Conservation (phyloP, 805 yeast species). For the Wickerhamomyces canadensis region DNA sequence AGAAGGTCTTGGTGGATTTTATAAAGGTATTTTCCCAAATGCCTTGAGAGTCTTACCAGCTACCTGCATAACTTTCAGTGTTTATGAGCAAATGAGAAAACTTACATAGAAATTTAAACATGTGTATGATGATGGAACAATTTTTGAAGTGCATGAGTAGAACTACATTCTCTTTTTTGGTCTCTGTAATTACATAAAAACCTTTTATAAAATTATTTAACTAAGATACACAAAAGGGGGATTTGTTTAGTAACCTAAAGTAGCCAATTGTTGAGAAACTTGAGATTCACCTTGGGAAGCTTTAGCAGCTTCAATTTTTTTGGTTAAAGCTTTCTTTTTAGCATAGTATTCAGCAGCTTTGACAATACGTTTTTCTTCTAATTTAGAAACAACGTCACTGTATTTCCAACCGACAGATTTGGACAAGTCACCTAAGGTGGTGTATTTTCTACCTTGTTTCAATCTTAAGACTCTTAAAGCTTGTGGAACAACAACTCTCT, state of each 20-base stretch:
- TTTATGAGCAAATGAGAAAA: conserved; percentile 61
- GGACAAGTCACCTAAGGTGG: conserved; percentile 95
- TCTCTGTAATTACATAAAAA: conserved; percentile 1
- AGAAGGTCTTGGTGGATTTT: conserved; percentile 67
- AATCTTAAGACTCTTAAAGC: conserved; percentile 98
- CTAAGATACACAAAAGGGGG: conserved; percentile 4
- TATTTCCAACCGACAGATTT: conserved; percentile 99
- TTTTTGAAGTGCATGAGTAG: too few relatives aligned
- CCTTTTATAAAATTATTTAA: conserved; percentile 3
- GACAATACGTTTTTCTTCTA: conserved; percentile 99
- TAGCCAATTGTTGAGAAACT: conserved; percentile 88
- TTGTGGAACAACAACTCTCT: conserved; percentile 99
- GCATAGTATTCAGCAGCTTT: conserved; percentile 99
- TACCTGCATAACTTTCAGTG: conserved; percentile 83
- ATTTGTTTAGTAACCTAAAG: conserved; percentile 86
- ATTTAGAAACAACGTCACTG: conserved; percentile 95
- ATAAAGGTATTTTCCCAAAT: conserved; percentile 79
- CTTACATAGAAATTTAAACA: conserved; percentile 2
- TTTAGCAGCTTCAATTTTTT: conserved; percentile 85
- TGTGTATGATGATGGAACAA: too few relatives aligned
- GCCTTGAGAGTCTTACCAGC: conserved; percentile 84
- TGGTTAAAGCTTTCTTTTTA: conserved; percentile 93
- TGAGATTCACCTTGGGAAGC: conserved; percentile 86
- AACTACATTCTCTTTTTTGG: too few relatives aligned
- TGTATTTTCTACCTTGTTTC: conserved; percentile 99